A percentile compares a stretch with the other conserved stretches of the same genome.
These are phyloP conservation scores for Zalerion maritima DNA, from an alignment of 495 filamentous ascomycete genomes.

Conservation along the genomic window DNA sequence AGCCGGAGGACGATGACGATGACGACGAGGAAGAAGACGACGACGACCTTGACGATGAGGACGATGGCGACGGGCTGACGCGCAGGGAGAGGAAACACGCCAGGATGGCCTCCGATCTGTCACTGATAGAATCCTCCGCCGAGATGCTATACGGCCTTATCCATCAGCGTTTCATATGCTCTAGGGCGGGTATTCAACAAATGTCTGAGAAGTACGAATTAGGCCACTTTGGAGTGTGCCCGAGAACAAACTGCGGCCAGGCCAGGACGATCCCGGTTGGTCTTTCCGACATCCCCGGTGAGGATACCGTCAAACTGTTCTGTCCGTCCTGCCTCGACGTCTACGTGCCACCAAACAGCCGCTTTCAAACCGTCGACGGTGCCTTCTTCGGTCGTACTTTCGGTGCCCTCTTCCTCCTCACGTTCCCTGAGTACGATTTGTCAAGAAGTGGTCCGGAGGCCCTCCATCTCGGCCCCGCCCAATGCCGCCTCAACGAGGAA, in stretches of 20 bases:
- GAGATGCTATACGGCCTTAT: constrained; percentile 97
- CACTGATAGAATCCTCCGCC: constrained; percentile 88
- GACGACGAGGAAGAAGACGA: constrained; percentile 70
- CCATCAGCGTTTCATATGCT: constrained; percentile 96
- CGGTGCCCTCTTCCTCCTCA: constrained; percentile 86
- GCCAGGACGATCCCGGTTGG: constrained; percentile 86
- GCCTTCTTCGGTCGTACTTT: constrained; percentile 98
- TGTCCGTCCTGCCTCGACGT: constrained; percentile 94
- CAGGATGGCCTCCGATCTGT: constrained; percentile 78
- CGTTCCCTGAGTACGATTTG: constrained; percentile 88
- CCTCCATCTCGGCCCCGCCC: constrained; percentile 15
- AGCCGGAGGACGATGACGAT: constrained; percentile 83
- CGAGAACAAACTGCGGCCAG: constrained; percentile 74
- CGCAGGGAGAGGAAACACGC: constrained; percentile 63
- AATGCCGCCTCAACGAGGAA: constrained; percentile 26
- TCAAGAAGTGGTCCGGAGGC: constrained; percentile 34
- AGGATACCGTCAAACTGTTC: constrained; percentile 96
- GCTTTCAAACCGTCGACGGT: constrained; percentile 95
- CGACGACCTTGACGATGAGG: constrained; percentile 61
- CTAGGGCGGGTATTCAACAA: constrained; percentile 90
- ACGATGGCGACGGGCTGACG: constrained; percentile 48
- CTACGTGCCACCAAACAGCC: constrained; percentile 92
- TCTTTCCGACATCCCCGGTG: constrained; percentile 80
- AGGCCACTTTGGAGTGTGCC: constrained; percentile 87
- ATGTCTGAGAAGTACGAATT: constrained; percentile 99